phyloP scores from a whole-genome alignment of 2,329 filamentous ascomycete genomes.

The Dothiorella sarmentorum region DNA sequence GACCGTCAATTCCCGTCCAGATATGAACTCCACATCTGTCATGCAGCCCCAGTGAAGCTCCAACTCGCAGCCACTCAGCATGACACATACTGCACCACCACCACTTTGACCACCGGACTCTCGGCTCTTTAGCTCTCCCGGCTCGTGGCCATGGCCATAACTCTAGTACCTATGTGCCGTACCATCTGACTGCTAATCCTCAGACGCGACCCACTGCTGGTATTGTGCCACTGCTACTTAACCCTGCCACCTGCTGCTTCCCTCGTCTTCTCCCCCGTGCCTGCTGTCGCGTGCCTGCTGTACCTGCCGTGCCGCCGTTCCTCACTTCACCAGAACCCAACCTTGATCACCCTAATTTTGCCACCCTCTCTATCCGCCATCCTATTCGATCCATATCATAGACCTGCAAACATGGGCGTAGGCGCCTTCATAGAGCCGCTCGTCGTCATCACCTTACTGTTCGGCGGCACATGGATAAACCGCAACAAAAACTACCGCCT shows the following conservation, averaged over 20 bases:
- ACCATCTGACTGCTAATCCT: too few species aligned
- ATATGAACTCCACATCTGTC: too few species aligned
- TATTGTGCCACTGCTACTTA: background rate
- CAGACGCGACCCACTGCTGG: background rate
- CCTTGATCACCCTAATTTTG: background rate
- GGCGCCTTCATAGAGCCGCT: constrained; percentile 61
- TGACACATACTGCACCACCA: background rate
- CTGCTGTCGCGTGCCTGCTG: background rate
- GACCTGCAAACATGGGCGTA: constrained; percentile 45
- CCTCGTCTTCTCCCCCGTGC: background rate
- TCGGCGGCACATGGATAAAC: constrained; percentile 62
- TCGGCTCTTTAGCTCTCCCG: background rate
- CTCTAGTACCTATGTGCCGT: too few species aligned
- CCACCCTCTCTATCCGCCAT: background rate
- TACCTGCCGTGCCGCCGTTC: background rate
- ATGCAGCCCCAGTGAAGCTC: background rate
- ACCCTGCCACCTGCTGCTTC: background rate
- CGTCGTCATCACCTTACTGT: constrained; percentile 57
- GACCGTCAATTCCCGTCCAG: background rate
- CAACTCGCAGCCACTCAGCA: background rate
- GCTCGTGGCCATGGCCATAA: background rate
- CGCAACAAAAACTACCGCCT: constrained; percentile 44
- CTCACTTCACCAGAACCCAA: background rate
- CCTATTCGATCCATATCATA: background rate
- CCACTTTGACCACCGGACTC: background rate